Conservation (phyloP, 2,329 filamentous ascomycete genomes). For the Penicillium sp. region DNA sequence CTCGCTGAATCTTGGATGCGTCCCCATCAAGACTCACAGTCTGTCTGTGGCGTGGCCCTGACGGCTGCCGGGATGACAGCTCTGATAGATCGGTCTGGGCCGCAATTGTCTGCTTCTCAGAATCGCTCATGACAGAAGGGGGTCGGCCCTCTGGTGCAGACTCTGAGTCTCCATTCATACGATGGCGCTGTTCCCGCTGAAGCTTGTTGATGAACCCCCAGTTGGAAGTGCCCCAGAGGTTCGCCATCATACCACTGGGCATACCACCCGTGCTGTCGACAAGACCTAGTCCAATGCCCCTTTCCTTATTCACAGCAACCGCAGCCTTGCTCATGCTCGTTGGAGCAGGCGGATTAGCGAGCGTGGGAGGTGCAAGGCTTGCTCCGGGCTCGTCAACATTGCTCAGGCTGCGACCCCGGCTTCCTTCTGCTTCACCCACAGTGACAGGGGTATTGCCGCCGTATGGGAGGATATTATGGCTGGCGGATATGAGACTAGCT, state of each 20-base stretch:
- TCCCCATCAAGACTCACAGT: constrained; percentile 53
- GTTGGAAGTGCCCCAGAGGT: constrained; percentile 85
- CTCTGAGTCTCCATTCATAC: constrained; percentile 26
- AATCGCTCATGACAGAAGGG: constrained; percentile 25
- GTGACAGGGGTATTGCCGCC: constrained; percentile 46
- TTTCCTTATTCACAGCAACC: constrained; percentile 73
- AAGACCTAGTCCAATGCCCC: constrained; percentile 60
- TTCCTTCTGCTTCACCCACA: constrained; percentile 32
- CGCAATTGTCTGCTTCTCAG: constrained; percentile 20
- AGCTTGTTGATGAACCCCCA: constrained; percentile 67
- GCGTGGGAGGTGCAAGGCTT: constrained; percentile 72
- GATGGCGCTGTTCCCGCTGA: constrained; percentile 50
- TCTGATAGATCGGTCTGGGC: constrained; percentile 20
- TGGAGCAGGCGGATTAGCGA: constrained; percentile 75
- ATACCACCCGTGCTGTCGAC: constrained; percentile 63
- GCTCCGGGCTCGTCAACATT: constrained; percentile 51
- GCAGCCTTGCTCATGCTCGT: constrained; percentile 85
- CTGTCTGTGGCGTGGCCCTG: constrained; percentile 48
- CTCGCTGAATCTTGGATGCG: constrained; percentile 33
- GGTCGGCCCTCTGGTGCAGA: constrained; percentile 14
- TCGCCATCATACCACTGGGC: constrained; percentile 82
- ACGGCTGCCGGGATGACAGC: constrained; percentile 22
- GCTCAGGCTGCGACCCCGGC: constrained; percentile 32
- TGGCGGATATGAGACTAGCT: constrained; percentile 78
- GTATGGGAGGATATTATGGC: constrained; percentile 70